Conservation (phyloP, 176 grass and related monocot species). For the Aegilops sharonensis region DNA sequence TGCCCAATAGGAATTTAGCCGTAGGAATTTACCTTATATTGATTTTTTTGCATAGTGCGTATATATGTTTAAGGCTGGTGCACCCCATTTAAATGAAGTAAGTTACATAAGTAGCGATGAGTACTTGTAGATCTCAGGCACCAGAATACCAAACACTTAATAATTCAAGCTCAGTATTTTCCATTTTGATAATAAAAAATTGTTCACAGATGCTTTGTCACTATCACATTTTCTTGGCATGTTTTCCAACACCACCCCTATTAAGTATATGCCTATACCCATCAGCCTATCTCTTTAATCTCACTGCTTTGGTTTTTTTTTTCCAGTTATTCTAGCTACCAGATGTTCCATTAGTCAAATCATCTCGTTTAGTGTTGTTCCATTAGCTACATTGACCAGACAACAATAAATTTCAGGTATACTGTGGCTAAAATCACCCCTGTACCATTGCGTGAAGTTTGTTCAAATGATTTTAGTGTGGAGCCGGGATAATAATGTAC, state of each 20-base stretch:
- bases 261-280: background rate
- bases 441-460: conserved; percentile 90
- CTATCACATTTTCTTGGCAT: background rate
- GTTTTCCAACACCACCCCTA: background rate
- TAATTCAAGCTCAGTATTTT: conserved; percentile 9
- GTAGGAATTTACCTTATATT: background rate
- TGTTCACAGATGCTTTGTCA: no score
- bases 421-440: conserved; percentile 94
- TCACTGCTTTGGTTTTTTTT: background rate
- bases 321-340: background rate
- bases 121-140: conserved; percentile 4
- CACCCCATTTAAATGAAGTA: background rate
- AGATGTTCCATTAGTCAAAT: background rate
- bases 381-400: background rate
- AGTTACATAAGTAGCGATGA: background rate
- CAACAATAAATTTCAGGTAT: conserved; percentile 55
- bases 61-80: conserved; percentile 17
- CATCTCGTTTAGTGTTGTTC: no score
- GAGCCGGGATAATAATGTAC: conserved; percentile 85
- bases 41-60: background rate
- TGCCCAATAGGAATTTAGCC: background rate
- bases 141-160: background rate
- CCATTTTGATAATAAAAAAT: no score
- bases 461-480: conserved; percentile 90
- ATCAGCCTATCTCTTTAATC: background rate